A percentile compares a stretch with the other conserved stretches of the same genome.
Evolutionary conservation across 2,329 filamentous ascomycete genomes (phyloP).

Genomic region (Penicillium sp.): DNA sequence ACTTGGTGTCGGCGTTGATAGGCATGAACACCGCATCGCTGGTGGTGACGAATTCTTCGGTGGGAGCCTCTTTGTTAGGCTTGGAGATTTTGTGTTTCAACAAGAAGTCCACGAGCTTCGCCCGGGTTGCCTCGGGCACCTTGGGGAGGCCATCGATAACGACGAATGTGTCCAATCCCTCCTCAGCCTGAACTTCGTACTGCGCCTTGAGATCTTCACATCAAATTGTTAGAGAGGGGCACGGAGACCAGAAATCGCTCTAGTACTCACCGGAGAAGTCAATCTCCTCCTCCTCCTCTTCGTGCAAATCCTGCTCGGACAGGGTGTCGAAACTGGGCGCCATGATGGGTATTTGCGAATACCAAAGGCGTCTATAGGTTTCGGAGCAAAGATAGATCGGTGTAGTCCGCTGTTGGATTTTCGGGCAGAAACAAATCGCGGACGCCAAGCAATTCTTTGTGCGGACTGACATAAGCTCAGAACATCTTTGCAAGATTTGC

Average conservation of each 20-base stretch:
- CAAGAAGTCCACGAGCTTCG: constrained; percentile 94
- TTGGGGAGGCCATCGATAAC: constrained; percentile 91
- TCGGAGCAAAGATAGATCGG: constrained; percentile 24
- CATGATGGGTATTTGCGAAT: constrained; percentile 64
- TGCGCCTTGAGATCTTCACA: constrained; percentile 78
- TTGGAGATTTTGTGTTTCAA: constrained; percentile 69
- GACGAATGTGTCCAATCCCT: constrained; percentile 94
- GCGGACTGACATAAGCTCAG: constrained; percentile 32
- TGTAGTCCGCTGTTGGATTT: constrained; percentile 31
- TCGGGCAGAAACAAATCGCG: constrained; percentile 38
- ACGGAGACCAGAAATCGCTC: constrained; percentile 19
- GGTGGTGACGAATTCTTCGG: constrained; percentile 51
- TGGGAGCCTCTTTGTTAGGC: no score
- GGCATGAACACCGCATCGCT: constrained; percentile 95
- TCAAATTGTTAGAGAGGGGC: constrained; percentile 29
- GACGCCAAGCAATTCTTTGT: constrained; percentile 35
- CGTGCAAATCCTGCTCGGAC: constrained; percentile 86
- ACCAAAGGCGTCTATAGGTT: constrained; percentile 21
- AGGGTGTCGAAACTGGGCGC: constrained; percentile 91
- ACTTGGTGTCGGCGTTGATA: constrained; percentile 73
- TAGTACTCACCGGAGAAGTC: constrained; percentile 70
- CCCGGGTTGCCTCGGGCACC: constrained; percentile 86
- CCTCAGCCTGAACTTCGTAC: constrained; percentile 93
- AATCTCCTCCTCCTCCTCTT: constrained; percentile 89
- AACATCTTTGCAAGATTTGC: constrained; percentile 12